Conservation (phyloP, 805 yeast genomes). For the Hyphopichia homilentoma region DNA sequence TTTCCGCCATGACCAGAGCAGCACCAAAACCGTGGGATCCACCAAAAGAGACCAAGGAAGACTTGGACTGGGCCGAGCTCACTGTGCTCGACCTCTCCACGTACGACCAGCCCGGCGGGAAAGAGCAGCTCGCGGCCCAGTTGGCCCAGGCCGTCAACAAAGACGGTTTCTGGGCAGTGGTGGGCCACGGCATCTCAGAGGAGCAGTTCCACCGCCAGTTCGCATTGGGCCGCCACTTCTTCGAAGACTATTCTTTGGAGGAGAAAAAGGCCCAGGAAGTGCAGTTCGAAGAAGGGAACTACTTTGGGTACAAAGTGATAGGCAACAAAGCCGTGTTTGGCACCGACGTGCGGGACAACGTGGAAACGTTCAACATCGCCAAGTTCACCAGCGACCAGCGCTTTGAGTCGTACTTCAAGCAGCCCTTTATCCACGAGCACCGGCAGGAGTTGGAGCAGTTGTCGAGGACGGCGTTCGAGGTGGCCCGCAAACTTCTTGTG, state of each 20-base stretch:
- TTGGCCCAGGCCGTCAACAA: constrained; percentile 22
- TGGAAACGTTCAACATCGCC: constrained; percentile 29
- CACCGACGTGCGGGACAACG: constrained; percentile 24
- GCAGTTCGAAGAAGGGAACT: constrained; percentile 25
- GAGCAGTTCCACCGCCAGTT: constrained; percentile 22
- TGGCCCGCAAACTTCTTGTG: constrained; percentile 19
- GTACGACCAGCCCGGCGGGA: constrained; percentile 24
- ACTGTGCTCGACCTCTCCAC: constrained; percentile 21
- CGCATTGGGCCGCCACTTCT: constrained; percentile 25
- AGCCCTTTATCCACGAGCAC: constrained; percentile 19
- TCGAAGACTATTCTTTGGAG: constrained; percentile 18
- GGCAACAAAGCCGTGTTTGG: constrained; percentile 29
- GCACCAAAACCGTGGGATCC: constrained; percentile 16
- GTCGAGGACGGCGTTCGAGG: constrained; percentile 19
- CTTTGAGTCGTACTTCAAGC: constrained; percentile 15
- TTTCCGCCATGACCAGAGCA: no score
- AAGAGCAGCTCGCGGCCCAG: constrained; percentile 21
- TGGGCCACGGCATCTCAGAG: constrained; percentile 20
- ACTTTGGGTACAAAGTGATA: constrained; percentile 29
- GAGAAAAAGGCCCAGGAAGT: constrained; percentile 22
- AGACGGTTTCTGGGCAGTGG: constrained; percentile 31
- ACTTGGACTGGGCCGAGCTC: constrained; percentile 30
- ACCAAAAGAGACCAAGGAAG: constrained; percentile 22
- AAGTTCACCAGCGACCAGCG: constrained; percentile 22
- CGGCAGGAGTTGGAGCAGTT: constrained; percentile 16